Conservation (phyloP, 2,329 filamentous ascomycete species). For the Zasmidium citrigriseum region DNA sequence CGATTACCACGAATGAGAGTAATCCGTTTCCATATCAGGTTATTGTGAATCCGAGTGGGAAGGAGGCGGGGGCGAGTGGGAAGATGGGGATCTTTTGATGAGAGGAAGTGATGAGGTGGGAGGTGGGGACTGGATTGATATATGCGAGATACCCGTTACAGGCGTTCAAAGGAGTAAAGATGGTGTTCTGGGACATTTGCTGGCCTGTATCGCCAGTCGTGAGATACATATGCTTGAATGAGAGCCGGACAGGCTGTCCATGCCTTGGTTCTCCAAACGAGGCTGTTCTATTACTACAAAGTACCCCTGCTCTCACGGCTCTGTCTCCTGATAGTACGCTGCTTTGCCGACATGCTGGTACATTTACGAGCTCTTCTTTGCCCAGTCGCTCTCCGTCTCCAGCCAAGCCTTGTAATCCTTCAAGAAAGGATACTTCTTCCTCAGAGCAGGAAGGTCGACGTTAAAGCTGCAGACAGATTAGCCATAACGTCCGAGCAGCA, state of each 20-base stretch:
- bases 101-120: neutral
- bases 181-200: too few species aligned
- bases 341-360: too few species aligned
- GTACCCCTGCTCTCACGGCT: too few species aligned
- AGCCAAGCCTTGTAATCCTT: neutral
- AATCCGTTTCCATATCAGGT: constrained; percentile 98
- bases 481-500: too few species aligned
- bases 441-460: neutral
- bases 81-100: constrained; percentile 22
- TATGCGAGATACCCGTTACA: neutral
- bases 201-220: too few species aligned
- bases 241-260: too few species aligned
- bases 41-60: constrained; percentile 72
- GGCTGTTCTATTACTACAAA: too few species aligned
- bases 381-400: constrained; percentile 2
- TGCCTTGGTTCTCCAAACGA: too few species aligned
- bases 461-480: too few species aligned
- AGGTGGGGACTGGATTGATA: neutral
- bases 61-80: constrained; percentile 21
- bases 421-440: neutral
- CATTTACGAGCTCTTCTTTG: neutral
- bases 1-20: constrained; percentile 85
- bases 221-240: too few species aligned
- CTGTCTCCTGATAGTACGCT: too few species aligned
- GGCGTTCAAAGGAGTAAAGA: neutral